Evolutionary conservation across 257 asterid genomes (phyloP), one percentile per base, ranked within the genome.

Genomic region (Gentiana dahurica): DNA sequence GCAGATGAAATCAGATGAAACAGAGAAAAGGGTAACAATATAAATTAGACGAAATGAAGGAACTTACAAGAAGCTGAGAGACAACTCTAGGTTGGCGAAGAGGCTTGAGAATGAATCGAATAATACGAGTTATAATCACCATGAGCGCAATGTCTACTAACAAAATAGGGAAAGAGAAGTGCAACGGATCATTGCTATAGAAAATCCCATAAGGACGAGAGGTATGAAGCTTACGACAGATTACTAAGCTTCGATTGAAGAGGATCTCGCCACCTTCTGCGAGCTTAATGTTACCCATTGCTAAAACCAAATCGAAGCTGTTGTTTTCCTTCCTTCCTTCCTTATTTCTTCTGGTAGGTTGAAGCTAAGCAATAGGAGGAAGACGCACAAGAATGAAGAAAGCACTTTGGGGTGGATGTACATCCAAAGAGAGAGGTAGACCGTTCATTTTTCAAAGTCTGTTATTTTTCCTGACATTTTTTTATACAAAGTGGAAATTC

Each of bases 1-100:
- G 12, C 9, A 35, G 4, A n/a, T n/a, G 6, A 53, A 1, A 33
- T 24, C 9, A 51, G 1, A 8, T 2, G 4, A 24, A 37, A 8
- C 33, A 41, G 8, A 4, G 7, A 24, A 24, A 24, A 24, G 24
- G 24, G 24, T 24, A 41, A 41, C 6, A 39, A 39, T 3, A 39
- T 39, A 39, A 41, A 41, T 5, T 5, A 41, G 46, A 0, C 46
- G 1, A 41, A 41, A 41, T 41, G 9, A 41, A 41, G 6, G 9
- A 63, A 81, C 96, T 81, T 76, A 87, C 98, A 3, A 89, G 74
- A 71, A 90, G 79, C 12, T 79, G 77, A 0, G 86, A 76, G 50
- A 87, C 71, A 54, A 84, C 61, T 60, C 78, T 71, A 8, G 96
- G 96, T 47, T 87, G 94, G 53, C 81, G 68, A 11, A 91, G 68